phyloP scores from a whole-genome alignment of 345 rosid genomes.

The Passiflora organensis region DNA sequence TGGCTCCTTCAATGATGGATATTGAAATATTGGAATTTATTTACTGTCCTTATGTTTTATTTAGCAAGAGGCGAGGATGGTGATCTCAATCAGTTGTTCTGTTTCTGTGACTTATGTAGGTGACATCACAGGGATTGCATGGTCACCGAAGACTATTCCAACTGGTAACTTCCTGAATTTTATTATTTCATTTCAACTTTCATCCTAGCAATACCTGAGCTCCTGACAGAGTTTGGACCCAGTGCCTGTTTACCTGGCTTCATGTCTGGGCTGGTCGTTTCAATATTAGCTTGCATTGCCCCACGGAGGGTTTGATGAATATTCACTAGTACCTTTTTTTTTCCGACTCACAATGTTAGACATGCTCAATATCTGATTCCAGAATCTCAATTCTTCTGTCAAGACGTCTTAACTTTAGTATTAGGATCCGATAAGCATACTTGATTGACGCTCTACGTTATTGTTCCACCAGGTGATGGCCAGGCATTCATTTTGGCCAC shows the following conservation, averaged over 20 bases:
- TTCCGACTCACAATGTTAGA: too few species aligned
- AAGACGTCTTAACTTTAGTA: too few species aligned
- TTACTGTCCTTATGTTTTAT: neutral
- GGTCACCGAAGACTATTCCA: conserved; percentile 67
- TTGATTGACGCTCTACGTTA: neutral
- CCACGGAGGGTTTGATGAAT: too few species aligned
- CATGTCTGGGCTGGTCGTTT: neutral
- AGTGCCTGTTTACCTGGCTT: neutral
- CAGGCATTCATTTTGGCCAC: conserved; percentile 56
- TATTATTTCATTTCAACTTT: neutral
- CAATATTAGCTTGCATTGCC: too few species aligned
- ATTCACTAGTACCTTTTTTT: too few species aligned
- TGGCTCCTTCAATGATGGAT: neutral
- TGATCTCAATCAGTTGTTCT: neutral
- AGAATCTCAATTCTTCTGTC: too few species aligned
- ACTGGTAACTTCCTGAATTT: conserved; percentile 32
- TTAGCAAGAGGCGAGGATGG: neutral
- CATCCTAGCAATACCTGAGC: too few species aligned
- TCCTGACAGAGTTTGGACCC: too few species aligned
- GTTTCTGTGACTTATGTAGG: conserved; percentile 39
- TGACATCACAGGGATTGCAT: conserved; percentile 69
- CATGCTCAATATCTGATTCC: too few species aligned
- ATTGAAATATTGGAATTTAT: neutral
- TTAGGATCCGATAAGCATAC: too few species aligned
- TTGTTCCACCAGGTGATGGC: conserved; percentile 45